A percentile compares a stretch with the other conserved stretches of the same genome.
Conservation (phyloP, 148 eudicot genomes). For the Heliamphora exappendiculata region DNA sequence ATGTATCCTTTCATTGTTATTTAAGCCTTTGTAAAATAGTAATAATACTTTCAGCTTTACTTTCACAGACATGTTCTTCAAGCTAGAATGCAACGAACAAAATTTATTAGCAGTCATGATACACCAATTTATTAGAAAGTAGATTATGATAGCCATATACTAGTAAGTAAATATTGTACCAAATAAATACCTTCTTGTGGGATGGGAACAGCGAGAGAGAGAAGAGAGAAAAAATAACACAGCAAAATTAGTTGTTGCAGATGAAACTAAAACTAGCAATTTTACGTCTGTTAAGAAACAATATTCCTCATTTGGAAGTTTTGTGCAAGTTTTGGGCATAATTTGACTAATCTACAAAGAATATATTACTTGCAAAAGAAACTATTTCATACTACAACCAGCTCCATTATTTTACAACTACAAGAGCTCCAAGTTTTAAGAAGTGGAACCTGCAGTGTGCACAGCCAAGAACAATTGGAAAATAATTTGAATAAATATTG, state of each 20-base stretch:
- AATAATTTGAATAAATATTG: not conserved
- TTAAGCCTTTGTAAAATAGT: no score
- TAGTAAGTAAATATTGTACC: not conserved
- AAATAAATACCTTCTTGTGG: not conserved
- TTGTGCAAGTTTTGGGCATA: not conserved
- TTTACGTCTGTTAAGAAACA: not conserved
- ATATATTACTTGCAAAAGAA: not conserved
- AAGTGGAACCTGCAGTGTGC: not conserved
- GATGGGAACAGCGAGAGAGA: not conserved
- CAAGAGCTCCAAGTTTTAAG: not conserved
- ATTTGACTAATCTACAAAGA: not conserved
- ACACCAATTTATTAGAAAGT: not conserved
- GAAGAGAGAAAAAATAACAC: not conserved
- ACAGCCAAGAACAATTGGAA: no score
- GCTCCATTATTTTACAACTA: no score
- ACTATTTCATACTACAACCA: not conserved
- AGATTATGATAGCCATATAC: not conserved
- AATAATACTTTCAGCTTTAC: no score
- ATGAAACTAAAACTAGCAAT: not conserved
- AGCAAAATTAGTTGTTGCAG: not conserved
- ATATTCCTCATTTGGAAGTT: not conserved
- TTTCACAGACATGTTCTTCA: not conserved
- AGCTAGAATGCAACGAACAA: not conserved
- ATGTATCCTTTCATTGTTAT: no score
- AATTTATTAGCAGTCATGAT: not conserved